A percentile compares a stretch with the other conserved stretches of the same genome.
Conservation (phyloP, 805 yeast species). For the Starmerella potacharoeniae region DNA sequence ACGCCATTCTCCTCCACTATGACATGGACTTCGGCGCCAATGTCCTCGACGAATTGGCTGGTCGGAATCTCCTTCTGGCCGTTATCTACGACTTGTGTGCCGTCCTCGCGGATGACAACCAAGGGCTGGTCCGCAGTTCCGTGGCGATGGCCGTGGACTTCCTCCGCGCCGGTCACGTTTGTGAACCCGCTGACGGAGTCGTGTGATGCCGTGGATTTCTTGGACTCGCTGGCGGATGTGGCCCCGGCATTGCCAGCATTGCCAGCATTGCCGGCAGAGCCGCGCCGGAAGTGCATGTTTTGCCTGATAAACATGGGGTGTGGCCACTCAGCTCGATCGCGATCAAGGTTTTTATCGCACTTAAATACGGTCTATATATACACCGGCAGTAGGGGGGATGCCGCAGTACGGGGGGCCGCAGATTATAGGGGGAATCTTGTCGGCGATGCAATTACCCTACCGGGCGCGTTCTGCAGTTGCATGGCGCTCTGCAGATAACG, state of each 20-base stretch:
- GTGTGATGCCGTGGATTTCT: background rate
- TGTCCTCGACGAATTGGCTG: slow-evolving; percentile 13
- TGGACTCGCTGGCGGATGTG: background rate
- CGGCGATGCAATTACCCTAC: background rate
- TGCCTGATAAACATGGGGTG: too few species aligned
- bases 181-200: background rate
- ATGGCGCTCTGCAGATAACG: background rate
- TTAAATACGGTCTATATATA: background rate
- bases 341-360: too few species aligned
- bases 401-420: too few species aligned
- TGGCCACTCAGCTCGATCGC: too few species aligned
- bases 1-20: slow-evolving; percentile 4
- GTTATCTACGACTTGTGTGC: slow-evolving; percentile 1
- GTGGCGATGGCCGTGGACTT: background rate
- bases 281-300: too few species aligned
- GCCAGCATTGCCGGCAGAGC: too few species aligned
- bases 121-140: slow-evolving; percentile 4
- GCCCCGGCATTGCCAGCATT: too few species aligned
- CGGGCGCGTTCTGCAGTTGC: background rate
- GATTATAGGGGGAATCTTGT: too few species aligned
- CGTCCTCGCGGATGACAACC: background rate
- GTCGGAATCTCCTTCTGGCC: slow-evolving; percentile 10
- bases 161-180: background rate
- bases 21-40: slow-evolving; percentile 17
- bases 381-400: background rate